Percentiles rank a stretch among this genome's conserved stretches.
Conservation (phyloP, 306 rosid species). For the Datisca glomerata region DNA sequence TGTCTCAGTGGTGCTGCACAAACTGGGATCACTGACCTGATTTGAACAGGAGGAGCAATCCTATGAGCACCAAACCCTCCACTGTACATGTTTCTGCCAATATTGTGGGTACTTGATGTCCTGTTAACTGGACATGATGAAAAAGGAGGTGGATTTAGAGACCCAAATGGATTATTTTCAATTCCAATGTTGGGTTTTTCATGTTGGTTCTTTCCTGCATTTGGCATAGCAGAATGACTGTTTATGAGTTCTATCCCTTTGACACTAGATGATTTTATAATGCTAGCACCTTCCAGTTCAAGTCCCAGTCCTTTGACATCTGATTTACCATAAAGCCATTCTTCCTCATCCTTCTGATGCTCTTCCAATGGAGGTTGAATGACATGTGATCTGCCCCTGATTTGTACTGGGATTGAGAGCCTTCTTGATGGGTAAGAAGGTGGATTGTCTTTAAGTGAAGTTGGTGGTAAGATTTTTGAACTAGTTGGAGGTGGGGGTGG, state of each 20-base stretch:
- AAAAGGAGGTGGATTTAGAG: no score
- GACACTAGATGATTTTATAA: no score
- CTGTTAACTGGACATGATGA: no score
- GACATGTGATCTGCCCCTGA: constrained; percentile 12
- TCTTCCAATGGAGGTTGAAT: constrained; percentile 18
- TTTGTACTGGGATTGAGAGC: no score
- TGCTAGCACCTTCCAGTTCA: no score
- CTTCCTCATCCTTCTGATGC: constrained; percentile 23
- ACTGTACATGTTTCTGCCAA: not conserved
- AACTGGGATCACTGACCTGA: constrained; percentile 5
- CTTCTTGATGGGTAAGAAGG: no score
- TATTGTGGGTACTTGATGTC: not conserved
- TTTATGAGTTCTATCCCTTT: no score
- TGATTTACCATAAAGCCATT: constrained; percentile 12
- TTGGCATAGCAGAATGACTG: not conserved
- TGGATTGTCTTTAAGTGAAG: not conserved
- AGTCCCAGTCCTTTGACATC: no score
- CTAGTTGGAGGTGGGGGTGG: constrained; percentile 22
- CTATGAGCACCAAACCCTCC: not conserved
- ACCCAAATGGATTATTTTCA: no score
- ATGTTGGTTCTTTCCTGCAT: not conserved
- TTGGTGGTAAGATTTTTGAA: constrained; percentile 22
- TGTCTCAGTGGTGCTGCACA: constrained; percentile 4
- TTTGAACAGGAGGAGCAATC: constrained; percentile 2
- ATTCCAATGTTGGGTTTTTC: not conserved